Evolutionary conservation across 768 basidiomycete species (phyloP).

Genomic region (Rhodocollybia butyracea): DNA sequence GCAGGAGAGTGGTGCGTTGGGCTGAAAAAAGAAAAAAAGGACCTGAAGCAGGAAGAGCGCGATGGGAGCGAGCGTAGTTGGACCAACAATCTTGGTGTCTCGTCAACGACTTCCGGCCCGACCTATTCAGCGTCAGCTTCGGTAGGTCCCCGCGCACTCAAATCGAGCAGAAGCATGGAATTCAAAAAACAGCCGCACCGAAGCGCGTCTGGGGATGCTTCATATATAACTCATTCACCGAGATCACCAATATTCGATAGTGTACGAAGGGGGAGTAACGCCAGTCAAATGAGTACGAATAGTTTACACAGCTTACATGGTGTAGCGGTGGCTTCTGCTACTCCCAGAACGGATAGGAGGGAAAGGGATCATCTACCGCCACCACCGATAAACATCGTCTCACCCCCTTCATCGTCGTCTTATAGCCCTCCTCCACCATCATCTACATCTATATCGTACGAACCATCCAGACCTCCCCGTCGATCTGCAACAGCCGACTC

Average conservation of each 20-base stretch:
- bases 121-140: neutral
- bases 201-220: neutral
- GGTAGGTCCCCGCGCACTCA: slow-evolving; percentile 36
- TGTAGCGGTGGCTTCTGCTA: slow-evolving; percentile 17
- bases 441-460: neutral
- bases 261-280: slow-evolving; percentile 35
- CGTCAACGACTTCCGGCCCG: neutral
- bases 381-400: neutral
- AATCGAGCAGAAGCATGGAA: slow-evolving; percentile 67
- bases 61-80: slow-evolving; percentile 10
- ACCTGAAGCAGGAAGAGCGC: neutral
- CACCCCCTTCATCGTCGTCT: neutral
- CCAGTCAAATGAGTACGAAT: slow-evolving; percentile 31
- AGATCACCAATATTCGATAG: slow-evolving; percentile 32
- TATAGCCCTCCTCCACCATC: neutral
- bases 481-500: slow-evolving; percentile 14
- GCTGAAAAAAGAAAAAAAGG: slow-evolving; percentile 30
- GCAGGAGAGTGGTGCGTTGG: slow-evolving; percentile 84
- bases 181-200: slow-evolving; percentile 34
- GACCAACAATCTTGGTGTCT: slow-evolving; percentile 20
- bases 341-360: slow-evolving; percentile 10
- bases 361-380: slow-evolving; percentile 5
- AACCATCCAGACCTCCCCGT: neutral
- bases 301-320: slow-evolving; percentile 6
- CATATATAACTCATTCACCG: slow-evolving; percentile 21